Evolutionary conservation across 2,329 filamentous ascomycete species (phyloP).

Genomic region (Eurotiales sp.): DNA sequence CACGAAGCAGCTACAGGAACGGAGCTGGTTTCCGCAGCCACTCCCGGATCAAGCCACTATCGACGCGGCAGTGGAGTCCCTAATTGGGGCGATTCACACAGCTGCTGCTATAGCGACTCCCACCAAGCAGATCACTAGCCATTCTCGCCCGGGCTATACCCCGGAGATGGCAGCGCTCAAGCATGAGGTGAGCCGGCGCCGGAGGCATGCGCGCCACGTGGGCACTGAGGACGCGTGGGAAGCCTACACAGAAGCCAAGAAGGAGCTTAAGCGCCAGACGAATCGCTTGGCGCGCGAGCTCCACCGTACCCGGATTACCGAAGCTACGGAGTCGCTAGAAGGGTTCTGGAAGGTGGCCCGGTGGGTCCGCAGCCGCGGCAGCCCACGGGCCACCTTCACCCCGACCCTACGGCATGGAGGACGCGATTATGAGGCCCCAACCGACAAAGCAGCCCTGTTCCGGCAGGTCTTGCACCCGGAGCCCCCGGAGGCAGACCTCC

Average conservation of each 20-base stretch:
- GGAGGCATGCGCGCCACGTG: neutral
- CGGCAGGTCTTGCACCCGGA: neutral
- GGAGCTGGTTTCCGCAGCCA: neutral
- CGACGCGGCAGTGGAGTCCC: neutral
- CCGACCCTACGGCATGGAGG: neutral
- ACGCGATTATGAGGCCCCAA: neutral
- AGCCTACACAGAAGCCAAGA: neutral
- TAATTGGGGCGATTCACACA: neutral
- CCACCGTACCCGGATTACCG: neutral
- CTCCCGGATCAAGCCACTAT: neutral
- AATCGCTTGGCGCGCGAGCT: neutral
- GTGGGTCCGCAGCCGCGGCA: neutral
- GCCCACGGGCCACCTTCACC: neutral
- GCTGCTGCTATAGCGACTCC: neutral
- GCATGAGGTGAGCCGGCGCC: neutral
- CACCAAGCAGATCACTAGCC: neutral
- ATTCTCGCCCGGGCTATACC: neutral
- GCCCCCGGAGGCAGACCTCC: neutral
- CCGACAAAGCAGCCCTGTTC: neutral
- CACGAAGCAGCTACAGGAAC: neutral
- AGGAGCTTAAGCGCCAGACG: neutral
- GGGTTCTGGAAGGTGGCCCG: neutral
- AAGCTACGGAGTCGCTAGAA: neutral
- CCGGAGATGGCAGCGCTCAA: constrained; percentile 1
- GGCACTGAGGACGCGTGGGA: neutral